Evolutionary conservation across 495 filamentous ascomycete genomes (phyloP).

Genomic region (Neurospora sp.): DNA sequence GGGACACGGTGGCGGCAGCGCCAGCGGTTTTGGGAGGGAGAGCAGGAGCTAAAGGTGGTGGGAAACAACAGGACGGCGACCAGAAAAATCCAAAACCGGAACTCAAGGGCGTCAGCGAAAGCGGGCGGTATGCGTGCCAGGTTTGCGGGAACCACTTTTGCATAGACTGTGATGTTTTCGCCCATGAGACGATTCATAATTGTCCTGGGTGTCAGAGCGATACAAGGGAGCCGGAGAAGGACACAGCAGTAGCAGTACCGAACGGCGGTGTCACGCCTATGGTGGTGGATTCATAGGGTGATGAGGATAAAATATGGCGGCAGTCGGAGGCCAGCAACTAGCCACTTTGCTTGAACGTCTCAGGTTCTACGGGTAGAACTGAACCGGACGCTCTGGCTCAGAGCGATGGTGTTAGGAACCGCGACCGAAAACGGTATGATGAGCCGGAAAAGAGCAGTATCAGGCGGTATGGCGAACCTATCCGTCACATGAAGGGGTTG

Average conservation of each 20-base stretch:
- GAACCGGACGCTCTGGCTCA: not conserved
- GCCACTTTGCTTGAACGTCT: not conserved
- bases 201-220: constrained; percentile 87
- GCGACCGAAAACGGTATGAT: not conserved
- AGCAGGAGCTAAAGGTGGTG: not conserved
- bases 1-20: not conserved
- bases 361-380: not conserved
- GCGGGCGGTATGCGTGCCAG: constrained; percentile 77
- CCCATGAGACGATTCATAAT: constrained; percentile 88
- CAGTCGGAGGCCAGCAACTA: not conserved
- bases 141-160: constrained; percentile 84
- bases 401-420: not conserved
- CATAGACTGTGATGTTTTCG: constrained; percentile 94
- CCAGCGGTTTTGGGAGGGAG: not conserved
- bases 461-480: not conserved
- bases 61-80: constrained; percentile 38
- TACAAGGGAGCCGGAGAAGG: constrained; percentile 11
- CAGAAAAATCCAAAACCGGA: constrained; percentile 2
- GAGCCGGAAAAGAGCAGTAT: not conserved
- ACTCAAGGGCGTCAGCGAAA: constrained; percentile 65
- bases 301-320: not conserved
- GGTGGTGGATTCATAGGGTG: constrained; percentile 26
- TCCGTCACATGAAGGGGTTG: not conserved
- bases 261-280: constrained; percentile 13
- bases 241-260: not conserved